Base-by-base conservation (phyloP, 208 protist species). In the Endotrypanum monterogeii region DNA sequence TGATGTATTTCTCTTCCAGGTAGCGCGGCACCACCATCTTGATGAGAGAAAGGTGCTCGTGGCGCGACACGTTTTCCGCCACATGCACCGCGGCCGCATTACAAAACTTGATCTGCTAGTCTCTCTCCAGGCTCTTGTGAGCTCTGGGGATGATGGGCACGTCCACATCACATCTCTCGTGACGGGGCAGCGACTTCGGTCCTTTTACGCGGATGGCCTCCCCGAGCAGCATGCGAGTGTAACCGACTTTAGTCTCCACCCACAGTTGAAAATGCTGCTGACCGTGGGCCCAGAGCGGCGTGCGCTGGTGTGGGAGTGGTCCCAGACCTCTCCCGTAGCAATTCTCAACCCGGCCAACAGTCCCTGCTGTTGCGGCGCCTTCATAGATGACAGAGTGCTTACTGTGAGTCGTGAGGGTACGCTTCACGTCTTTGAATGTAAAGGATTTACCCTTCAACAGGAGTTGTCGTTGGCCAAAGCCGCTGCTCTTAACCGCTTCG, bases 281-380 rank as follows among this genome's bases (percentile, higher is more conserved):
- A 93, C 92, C 8, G 79, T 92, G 3, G 92, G 92, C 23, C 81
- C 88, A 30, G 92, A 94, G 82, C 86, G 92, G 12, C 72, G 82
- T 58, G 92, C 84, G 14, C 73, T 96, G 50, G 89, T 96, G 9
- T 96, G 92, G 92, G 92, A 96, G 55, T 87, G 91, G 75, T 70
- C 79, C 7, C 86, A 91, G 76, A 82, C 88, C 32, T 62, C 44
- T 3, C 84, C 86, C 23, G 84, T 94, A 66, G 83, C 92, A 14
- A 72, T 87, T 4, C 83, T 96, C 23, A 85, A 89, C 60, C 66
- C 85, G 16, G 86, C 91, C 72, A 92, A 88, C 66, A 83, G 88
- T 14, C 89, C 92, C 11, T 89, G 87, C 54, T 84, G 83, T 30
- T 83, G 83, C 66, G 92, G 89, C 50, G 82, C 82, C 44, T 82